Percentiles rank a stretch among this genome's conserved stretches.
phyloP scores from a whole-genome alignment of 495 filamentous ascomycete genomes.

The Haplographium delicatum region DNA sequence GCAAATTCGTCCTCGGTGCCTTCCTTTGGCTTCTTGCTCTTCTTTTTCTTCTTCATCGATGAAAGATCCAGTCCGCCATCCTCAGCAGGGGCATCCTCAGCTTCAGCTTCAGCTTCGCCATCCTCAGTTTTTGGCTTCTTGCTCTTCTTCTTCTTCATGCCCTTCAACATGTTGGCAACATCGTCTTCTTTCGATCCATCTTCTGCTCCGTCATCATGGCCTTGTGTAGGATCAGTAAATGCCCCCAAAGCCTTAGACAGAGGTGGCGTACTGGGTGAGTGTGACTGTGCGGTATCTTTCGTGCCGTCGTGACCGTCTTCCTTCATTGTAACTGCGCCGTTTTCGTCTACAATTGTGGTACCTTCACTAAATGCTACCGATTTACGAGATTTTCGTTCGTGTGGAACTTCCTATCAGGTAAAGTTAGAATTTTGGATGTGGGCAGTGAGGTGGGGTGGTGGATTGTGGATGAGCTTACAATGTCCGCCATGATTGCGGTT shows the following conservation, averaged over 20 bases:
- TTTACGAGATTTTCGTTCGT: conserved; percentile 66
- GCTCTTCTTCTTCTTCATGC: conserved; percentile 77
- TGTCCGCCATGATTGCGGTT: conserved; percentile 39
- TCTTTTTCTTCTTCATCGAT: conserved; percentile 87
- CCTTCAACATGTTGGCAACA: conserved; percentile 70
- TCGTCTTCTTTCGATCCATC: conserved; percentile 47
- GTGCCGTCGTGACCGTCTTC: conserved; percentile 55
- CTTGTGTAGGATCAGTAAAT: conserved; percentile 41
- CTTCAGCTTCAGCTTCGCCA: conserved; percentile 48
- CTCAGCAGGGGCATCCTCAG: conserved; percentile 39
- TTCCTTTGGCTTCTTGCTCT: conserved; percentile 77
- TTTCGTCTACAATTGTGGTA: conserved; percentile 73
- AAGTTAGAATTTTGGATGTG: conserved; percentile 27
- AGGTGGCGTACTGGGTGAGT: conserved; percentile 57
- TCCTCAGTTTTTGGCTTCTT: conserved; percentile 70
- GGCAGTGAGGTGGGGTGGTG: conserved; percentile 8
- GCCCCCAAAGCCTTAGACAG: conserved; percentile 42
- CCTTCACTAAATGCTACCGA: conserved; percentile 87
- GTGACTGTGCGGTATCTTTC: conserved; percentile 63
- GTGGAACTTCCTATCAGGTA: conserved; percentile 28
- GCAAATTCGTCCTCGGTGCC: conserved; percentile 52
- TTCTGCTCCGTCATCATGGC: conserved; percentile 17
- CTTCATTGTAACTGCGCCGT: conserved; percentile 69
- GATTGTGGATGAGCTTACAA: conserved; percentile 11
- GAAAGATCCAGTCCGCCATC: conserved; percentile 66